These are phyloP conservation scores for Calonectria pauciramosa DNA, from an alignment of 2,329 filamentous ascomycete genomes.

Conservation along the genomic window DNA sequence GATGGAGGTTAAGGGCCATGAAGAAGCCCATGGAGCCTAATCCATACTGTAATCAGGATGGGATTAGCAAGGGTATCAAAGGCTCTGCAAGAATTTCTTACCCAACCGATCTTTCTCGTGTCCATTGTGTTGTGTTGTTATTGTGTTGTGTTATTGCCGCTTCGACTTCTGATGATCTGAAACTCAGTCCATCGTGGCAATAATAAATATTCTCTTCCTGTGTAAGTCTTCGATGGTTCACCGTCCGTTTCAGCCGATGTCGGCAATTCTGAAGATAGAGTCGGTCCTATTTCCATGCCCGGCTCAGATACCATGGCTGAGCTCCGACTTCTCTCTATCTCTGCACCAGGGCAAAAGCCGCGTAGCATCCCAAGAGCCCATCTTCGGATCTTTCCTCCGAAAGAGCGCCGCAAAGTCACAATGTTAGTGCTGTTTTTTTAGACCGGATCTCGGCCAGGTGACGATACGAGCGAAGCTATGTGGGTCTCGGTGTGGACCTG, in stretches of 20 bases:
- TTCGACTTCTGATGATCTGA: background rate
- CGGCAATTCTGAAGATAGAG: background rate
- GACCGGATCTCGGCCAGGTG: background rate
- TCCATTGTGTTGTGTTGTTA: background rate
- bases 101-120: background rate
- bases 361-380: background rate
- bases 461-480: background rate
- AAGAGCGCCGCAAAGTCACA: background rate
- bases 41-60: background rate
- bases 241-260: background rate
- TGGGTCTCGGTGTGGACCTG: background rate
- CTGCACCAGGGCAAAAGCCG: background rate
- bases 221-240: background rate
- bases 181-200: background rate
- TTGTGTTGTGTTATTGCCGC: background rate
- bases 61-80: background rate
- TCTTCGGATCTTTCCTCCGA: background rate
- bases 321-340: background rate
- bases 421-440: background rate
- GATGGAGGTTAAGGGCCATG: background rate
- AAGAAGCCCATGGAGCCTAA: conserved; percentile 1
- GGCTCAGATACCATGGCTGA: background rate
- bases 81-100: background rate
- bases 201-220: background rate
- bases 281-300: background rate